Conservation (phyloP, 306 rosid genomes). For the barrel medic (Medicago truncatula) region MtrunA17r5.0-ANR NC_053047.1:1965001-1965500, state of each 20-base stretch:
- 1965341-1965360: conserved; percentile 64
- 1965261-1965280: conserved; percentile 17
- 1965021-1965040: neutral
- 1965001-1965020: neutral
- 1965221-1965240: neutral
- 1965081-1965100: neutral
- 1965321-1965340: conserved; percentile 70
- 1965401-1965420: neutral
- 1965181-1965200: neutral
- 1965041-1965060: neutral
- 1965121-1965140: neutral
- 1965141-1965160: neutral
- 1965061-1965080: neutral
- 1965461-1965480: no score
- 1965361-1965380: conserved; percentile 66
- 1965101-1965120: neutral
- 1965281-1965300: conserved; percentile 67
- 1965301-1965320: conserved; percentile 69
- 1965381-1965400: conserved; percentile 76
- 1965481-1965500: no score
- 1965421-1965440: neutral
- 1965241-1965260: conserved; percentile 18
- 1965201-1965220: neutral
- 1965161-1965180: neutral
- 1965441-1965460: neutral